phyloP scores from a whole-genome alignment of 768 basidiomycete genomes.

The Tremella yokohamensis region DNA sequence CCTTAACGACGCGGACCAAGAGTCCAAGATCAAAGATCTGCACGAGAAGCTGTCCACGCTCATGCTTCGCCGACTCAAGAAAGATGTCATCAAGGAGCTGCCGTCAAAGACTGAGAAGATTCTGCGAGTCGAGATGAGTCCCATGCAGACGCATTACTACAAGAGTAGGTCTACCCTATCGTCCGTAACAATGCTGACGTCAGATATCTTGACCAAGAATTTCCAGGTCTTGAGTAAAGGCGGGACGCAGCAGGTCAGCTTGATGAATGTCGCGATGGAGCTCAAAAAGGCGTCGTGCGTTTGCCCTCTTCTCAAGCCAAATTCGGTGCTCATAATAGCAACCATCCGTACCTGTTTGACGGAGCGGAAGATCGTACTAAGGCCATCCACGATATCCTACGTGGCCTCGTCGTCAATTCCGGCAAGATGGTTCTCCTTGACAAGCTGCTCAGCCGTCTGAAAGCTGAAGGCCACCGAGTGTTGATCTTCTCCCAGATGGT shows the following conservation, averaged over 20 bases:
- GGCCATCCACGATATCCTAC: constrained; percentile 70
- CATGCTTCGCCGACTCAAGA: constrained; percentile 92
- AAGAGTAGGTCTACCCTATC: constrained; percentile 58
- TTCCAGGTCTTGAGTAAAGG: constrained; percentile 84
- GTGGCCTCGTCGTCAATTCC: constrained; percentile 96
- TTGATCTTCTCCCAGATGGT: constrained; percentile 99
- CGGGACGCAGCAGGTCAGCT: constrained; percentile 77
- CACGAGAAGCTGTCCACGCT: constrained; percentile 87
- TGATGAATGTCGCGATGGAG: constrained; percentile 99
- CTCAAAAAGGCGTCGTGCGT: constrained; percentile 79
- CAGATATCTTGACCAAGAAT: constrained; percentile 59
- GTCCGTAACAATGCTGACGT: constrained; percentile 7
- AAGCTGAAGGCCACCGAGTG: constrained; percentile 89
- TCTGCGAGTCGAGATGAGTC: constrained; percentile 92
- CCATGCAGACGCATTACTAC: constrained; percentile 95
- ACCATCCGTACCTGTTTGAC: constrained; percentile 96
- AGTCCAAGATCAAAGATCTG: constrained; percentile 80
- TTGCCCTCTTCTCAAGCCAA: background rate
- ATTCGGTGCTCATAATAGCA: constrained; percentile 46
- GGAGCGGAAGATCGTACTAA: constrained; percentile 67
- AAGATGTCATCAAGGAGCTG: constrained; percentile 89
- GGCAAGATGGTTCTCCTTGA: constrained; percentile 98
- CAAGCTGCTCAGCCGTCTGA: constrained; percentile 85
- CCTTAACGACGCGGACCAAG: constrained; percentile 86
- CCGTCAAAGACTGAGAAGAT: constrained; percentile 99